These are phyloP conservation scores for Penicillium thymicola DNA, from an alignment of 2,329 filamentous ascomycete genomes.

Conservation along the genomic window DNA sequence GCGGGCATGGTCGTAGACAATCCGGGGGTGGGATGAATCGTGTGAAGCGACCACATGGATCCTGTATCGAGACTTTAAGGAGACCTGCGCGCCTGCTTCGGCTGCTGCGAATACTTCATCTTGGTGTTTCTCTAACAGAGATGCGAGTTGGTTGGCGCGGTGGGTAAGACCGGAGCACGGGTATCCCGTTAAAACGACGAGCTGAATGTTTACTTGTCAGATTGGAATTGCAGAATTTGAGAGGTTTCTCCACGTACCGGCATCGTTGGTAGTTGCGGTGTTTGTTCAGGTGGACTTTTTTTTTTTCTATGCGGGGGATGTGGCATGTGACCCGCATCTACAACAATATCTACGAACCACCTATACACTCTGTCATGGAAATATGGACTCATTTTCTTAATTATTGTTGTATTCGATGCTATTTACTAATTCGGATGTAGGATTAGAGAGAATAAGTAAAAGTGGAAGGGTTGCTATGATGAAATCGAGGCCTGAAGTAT, in stretches of 20 bases:
- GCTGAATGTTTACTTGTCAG: slow-evolving; percentile 36
- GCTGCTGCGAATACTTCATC: slow-evolving; percentile 43
- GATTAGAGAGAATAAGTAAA: not conserved
- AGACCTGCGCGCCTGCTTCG: slow-evolving; percentile 30
- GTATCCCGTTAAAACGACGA: slow-evolving; percentile 61
- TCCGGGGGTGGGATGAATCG: slow-evolving; percentile 44
- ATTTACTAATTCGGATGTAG: not conserved
- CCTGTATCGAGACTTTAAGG: slow-evolving; percentile 44
- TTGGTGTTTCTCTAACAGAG: slow-evolving; percentile 49
- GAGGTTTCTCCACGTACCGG: slow-evolving; percentile 18
- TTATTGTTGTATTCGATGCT: not conserved
- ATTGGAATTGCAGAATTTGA: not conserved
- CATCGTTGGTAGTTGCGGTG: slow-evolving; percentile 23
- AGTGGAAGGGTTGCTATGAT: not conserved
- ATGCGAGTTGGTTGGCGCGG: slow-evolving; percentile 56
- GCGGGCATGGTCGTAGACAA: slow-evolving; percentile 55
- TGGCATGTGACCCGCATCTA: slow-evolving; percentile 20
- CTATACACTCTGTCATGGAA: not conserved
- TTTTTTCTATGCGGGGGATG: slow-evolving; percentile 17
- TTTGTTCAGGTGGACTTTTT: slow-evolving; percentile 17
- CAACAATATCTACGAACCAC: not conserved
- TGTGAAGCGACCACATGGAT: slow-evolving; percentile 41
- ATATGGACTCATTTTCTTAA: not conserved
- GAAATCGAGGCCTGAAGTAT: not conserved
- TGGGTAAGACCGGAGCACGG: slow-evolving; percentile 63